Conservation (phyloP, 23 red algal genomes). For the Cyanidiococcus yangmingshanensis region DNA sequence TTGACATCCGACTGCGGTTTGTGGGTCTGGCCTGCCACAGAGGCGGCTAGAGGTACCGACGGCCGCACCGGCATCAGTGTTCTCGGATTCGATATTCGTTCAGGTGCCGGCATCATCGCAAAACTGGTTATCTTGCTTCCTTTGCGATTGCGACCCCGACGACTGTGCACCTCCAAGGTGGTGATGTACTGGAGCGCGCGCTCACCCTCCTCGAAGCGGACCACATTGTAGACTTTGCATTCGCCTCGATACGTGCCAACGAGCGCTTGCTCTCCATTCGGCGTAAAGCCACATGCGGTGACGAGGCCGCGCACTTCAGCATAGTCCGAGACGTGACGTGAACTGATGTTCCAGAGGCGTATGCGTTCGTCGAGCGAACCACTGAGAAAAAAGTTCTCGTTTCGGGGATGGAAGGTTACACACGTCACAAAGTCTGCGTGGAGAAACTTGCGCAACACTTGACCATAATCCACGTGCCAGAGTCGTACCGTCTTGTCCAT, state of each 20-base stretch:
- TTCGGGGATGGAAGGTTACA: slow-evolving; percentile 64
- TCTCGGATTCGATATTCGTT: neutral
- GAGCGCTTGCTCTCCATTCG: slow-evolving; percentile 69
- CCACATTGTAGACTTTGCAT: slow-evolving; percentile 63
- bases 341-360: slow-evolving; percentile 61
- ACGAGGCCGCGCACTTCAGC: slow-evolving; percentile 59
- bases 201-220: slow-evolving; percentile 63
- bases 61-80: neutral
- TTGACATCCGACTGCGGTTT: neutral
- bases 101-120: slow-evolving; percentile 16
- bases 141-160: slow-evolving; percentile 27
- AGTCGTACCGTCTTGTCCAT: slow-evolving; percentile 80
- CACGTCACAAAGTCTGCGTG: slow-evolving; percentile 71
- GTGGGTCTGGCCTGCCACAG: neutral
- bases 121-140: slow-evolving; percentile 30
- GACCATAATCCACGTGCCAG: slow-evolving; percentile 62
- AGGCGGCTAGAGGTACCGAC: neutral
- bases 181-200: slow-evolving; percentile 69
- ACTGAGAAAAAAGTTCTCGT: slow-evolving; percentile 79
- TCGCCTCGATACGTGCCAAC: slow-evolving; percentile 56
- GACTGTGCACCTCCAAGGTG: slow-evolving; percentile 65
- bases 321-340: slow-evolving; percentile 35
- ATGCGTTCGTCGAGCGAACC: slow-evolving; percentile 49
- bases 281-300: slow-evolving; percentile 59
- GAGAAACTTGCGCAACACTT: slow-evolving; percentile 54